phyloP scores from a whole-genome alignment of 176 grass and related monocot species.

The Pharus latifolius region DNA sequence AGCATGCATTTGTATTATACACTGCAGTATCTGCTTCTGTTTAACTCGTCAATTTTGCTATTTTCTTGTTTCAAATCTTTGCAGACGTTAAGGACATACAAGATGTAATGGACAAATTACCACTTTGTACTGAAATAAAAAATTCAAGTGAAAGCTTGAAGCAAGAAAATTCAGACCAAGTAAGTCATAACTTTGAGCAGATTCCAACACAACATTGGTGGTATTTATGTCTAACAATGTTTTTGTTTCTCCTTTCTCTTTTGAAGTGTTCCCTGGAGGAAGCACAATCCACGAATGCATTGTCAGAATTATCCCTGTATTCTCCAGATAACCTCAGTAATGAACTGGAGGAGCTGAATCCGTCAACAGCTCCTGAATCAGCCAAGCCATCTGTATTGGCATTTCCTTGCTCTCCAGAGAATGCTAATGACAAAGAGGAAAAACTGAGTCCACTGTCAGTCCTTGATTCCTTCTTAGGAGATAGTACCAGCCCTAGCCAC shows the following conservation, averaged over 20 bases:
- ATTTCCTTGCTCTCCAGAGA: slow-evolving; percentile 25
- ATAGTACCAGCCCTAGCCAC: slow-evolving; percentile 22
- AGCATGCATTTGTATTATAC: too few species aligned
- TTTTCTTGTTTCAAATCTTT: slow-evolving; percentile 3
- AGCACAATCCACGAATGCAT: not conserved
- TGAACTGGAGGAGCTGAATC: slow-evolving; percentile 20
- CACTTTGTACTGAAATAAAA: not conserved
- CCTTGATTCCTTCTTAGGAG: slow-evolving; percentile 32
- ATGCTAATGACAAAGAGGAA: slow-evolving; percentile 35
- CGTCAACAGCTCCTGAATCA: slow-evolving; percentile 25
- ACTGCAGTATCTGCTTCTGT: not conserved
- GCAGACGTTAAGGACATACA: slow-evolving; percentile 18
- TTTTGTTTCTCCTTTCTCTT: not conserved
- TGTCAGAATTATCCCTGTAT: slow-evolving; percentile 1
- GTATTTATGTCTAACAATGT: slow-evolving; percentile 1
- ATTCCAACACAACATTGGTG: not conserved
- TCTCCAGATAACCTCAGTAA: slow-evolving; percentile 1
- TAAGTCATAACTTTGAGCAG: slow-evolving; percentile 12
- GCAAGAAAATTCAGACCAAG: slow-evolving; percentile 10
- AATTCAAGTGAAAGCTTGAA: not conserved
- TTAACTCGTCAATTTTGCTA: not conserved
- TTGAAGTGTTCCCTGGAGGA: slow-evolving; percentile 20
- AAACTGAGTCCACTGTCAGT: slow-evolving; percentile 46
- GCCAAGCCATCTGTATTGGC: slow-evolving; percentile 30
- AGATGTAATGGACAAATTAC: not conserved